A percentile compares a stretch with the other conserved stretches of the same genome.
Conservation (phyloP, 352 stramenopile genomes). For the Phytophthora cactorum region DNA sequence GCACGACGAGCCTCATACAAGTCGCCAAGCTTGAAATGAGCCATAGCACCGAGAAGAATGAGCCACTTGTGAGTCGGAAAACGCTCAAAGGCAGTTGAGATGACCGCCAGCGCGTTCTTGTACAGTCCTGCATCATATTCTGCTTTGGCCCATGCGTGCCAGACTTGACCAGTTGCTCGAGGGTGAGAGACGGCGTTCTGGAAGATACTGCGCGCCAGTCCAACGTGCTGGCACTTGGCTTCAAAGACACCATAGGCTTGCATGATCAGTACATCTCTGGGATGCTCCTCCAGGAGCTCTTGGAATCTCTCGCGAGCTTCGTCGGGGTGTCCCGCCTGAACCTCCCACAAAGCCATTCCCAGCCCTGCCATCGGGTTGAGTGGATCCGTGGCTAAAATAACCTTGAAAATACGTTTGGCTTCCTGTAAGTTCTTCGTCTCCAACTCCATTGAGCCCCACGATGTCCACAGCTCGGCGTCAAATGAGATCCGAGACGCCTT, state of each 20-base stretch:
- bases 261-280: constrained; percentile 74
- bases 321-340: constrained; percentile 57
- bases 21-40: constrained; percentile 81
- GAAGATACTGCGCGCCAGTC: constrained; percentile 73
- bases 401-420: constrained; percentile 80
- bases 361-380: constrained; percentile 72
- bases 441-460: constrained; percentile 87
- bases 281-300: constrained; percentile 54
- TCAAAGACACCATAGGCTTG: constrained; percentile 83
- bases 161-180: constrained; percentile 75
- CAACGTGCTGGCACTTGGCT: constrained; percentile 71
- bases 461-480: constrained; percentile 78
- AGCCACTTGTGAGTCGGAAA: constrained; percentile 89
- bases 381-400: constrained; percentile 83
- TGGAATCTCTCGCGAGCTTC: constrained; percentile 70
- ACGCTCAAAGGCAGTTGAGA: constrained; percentile 60
- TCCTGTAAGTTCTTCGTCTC: constrained; percentile 77
- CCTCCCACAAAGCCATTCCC: constrained; percentile 74
- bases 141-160: constrained; percentile 87
- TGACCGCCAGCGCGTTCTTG: constrained; percentile 75
- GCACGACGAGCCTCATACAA: constrained; percentile 72
- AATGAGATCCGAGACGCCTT: constrained; percentile 82
- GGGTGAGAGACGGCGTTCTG: constrained; percentile 51
- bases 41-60: constrained; percentile 77
- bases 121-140: constrained; percentile 82